Percentiles rank a stretch among this genome's conserved stretches.
Evolutionary conservation across 768 basidiomycete genomes (phyloP).

Genomic region (Daedaleopsis nitida): DNA sequence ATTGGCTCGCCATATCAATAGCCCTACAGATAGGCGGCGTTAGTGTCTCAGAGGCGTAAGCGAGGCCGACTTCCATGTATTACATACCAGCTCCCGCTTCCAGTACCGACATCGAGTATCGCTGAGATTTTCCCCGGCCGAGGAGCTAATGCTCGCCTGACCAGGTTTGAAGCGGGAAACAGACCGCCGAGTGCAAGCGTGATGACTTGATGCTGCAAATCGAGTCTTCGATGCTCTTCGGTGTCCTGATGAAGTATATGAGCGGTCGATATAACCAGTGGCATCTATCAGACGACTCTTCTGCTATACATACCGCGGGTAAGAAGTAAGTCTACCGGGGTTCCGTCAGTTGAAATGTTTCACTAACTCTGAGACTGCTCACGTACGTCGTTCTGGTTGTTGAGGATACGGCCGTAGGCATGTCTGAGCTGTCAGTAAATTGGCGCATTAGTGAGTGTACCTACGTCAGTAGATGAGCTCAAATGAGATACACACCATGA

Average conservation of each 20-base stretch:
- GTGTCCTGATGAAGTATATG: slow-evolving; percentile 25
- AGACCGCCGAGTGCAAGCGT: slow-evolving; percentile 29
- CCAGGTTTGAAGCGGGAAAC: slow-evolving; percentile 30
- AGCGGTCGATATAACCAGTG: background rate
- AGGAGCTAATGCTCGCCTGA: slow-evolving; percentile 31
- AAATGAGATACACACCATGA: slow-evolving; percentile 21
- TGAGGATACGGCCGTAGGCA: slow-evolving; percentile 32
- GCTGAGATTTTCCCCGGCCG: slow-evolving; percentile 27
- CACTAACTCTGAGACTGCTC: background rate
- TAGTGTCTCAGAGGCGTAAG: background rate
- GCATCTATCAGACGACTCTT: background rate
- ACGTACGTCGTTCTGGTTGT: slow-evolving; percentile 33
- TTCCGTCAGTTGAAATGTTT: background rate
- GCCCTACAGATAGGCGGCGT: slow-evolving; percentile 27
- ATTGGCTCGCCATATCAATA: slow-evolving; percentile 35
- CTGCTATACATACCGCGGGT: slow-evolving; percentile 28
- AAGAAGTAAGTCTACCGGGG: slow-evolving; percentile 30
- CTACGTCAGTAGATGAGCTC: background rate
- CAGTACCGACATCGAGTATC: slow-evolving; percentile 35
- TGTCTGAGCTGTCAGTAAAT: slow-evolving; percentile 24
- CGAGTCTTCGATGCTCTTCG: slow-evolving; percentile 35
- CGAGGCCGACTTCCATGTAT: slow-evolving; percentile 2
- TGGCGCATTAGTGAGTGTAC: background rate
- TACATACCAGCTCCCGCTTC: slow-evolving; percentile 35
- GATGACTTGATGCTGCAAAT: slow-evolving; percentile 34